phyloP scores from a whole-genome alignment of 2,329 filamentous ascomycete species.

The Botrytis deweyae region DNA sequence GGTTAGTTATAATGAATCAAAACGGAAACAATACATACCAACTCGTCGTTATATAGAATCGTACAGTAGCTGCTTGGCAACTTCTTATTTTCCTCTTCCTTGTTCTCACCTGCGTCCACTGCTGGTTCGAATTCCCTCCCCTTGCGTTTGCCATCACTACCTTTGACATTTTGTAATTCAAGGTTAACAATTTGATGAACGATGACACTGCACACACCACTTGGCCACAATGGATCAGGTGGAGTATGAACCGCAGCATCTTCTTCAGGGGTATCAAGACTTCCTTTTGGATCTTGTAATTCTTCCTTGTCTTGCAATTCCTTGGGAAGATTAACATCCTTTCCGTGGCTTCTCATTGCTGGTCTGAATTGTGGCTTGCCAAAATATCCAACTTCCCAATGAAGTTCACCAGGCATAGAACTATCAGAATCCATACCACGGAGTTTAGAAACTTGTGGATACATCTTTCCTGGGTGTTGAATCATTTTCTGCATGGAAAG shows the following conservation, averaged over 20 bases:
- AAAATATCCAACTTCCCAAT: constrained; percentile 97
- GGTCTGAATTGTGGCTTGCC: constrained; percentile 84
- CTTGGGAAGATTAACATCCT: constrained; percentile 73
- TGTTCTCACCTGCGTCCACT: constrained; percentile 78
- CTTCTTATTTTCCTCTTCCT: constrained; percentile 75
- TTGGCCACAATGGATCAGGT: constrained; percentile 94
- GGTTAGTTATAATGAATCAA: constrained; percentile 25
- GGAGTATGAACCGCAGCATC: constrained; percentile 87
- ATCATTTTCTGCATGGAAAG: constrained; percentile 94
- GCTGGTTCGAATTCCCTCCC: constrained; percentile 88
- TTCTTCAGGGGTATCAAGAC: constrained; percentile 69
- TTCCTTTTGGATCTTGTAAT: constrained; percentile 85
- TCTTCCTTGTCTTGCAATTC: constrained; percentile 71
- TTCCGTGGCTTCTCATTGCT: constrained; percentile 82
- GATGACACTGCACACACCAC: constrained; percentile 80
- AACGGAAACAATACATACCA: constrained; percentile 48
- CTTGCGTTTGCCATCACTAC: constrained; percentile 76
- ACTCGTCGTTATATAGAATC: constrained; percentile 82
- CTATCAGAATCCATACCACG: constrained; percentile 79
- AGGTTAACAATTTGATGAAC: constrained; percentile 95
- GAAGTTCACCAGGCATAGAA: constrained; percentile 87
- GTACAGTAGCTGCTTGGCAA: constrained; percentile 93
- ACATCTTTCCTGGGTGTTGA: constrained; percentile 90
- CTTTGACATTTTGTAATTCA: constrained; percentile 87
- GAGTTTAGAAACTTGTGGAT: constrained; percentile 80